These are phyloP conservation scores for Tardiomyces blankii DNA, from an alignment of 1,139 yeast genomes.

Conservation along the genomic window DNA sequence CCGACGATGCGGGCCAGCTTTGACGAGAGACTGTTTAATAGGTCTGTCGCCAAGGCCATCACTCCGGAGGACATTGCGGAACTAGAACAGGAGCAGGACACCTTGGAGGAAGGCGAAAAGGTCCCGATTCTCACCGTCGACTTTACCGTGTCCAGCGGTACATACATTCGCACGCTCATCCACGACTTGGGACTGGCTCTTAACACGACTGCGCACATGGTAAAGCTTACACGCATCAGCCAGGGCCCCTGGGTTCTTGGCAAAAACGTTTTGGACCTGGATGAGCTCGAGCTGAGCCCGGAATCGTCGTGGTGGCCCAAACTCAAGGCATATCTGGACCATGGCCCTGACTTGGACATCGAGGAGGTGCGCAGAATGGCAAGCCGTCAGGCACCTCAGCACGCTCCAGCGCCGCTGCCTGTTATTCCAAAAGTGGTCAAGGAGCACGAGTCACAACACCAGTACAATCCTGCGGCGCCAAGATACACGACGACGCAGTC, in stretches of 20 bases:
- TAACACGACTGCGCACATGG: conserved; percentile 84
- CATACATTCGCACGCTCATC: conserved; percentile 81
- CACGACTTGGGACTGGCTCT: conserved; percentile 83
- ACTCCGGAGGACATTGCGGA: conserved; percentile 6
- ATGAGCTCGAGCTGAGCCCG: conserved; percentile 49
- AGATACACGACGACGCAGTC: too few species aligned
- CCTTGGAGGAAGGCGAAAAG: conserved; percentile 1
- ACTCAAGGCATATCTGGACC: conserved; percentile 9
- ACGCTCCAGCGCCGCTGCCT: background rate
- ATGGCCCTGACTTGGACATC: conserved; percentile 13
- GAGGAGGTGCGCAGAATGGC: background rate
- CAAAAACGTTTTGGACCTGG: conserved; percentile 55
- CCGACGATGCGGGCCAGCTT: conserved; percentile 23
- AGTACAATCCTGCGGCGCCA: background rate
- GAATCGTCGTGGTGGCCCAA: conserved; percentile 47
- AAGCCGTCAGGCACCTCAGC: background rate
- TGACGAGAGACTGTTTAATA: conserved; percentile 17
- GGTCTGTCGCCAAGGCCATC: conserved; percentile 22
- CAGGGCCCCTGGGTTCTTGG: conserved; percentile 81
- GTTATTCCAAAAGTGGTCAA: background rate
- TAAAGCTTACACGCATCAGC: conserved; percentile 54
- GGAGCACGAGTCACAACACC: background rate
- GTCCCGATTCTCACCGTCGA: background rate
- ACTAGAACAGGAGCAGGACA: background rate
- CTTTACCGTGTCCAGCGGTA: conserved; percentile 85